These are phyloP conservation scores for Mycocentrospora acerina DNA, from an alignment of 2,329 filamentous ascomycete species.

Conservation along the genomic window DNA sequence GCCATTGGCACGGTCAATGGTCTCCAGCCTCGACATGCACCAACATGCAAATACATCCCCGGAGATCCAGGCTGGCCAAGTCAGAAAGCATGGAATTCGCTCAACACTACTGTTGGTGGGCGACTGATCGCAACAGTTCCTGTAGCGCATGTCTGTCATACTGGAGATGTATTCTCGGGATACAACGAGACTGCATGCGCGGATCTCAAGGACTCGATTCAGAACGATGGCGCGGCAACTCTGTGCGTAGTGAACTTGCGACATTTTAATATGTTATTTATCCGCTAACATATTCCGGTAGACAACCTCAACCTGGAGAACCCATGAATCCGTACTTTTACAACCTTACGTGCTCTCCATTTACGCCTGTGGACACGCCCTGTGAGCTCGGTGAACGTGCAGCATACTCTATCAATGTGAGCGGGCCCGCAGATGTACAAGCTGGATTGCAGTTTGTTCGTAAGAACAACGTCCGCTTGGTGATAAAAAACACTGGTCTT, in stretches of 20 bases:
- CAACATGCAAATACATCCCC: constrained; percentile 12
- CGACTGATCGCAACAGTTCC: constrained; percentile 39
- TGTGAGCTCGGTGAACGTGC: constrained; percentile 13
- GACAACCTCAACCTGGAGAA: constrained; percentile 41
- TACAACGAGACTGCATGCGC: constrained; percentile 11
- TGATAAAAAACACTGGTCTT: constrained; percentile 14
- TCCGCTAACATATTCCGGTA: no score
- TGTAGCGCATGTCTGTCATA: constrained; percentile 40
- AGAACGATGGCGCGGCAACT: no score
- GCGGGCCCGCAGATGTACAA: constrained; percentile 2
- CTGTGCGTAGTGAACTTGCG: no score
- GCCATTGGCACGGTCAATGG: no score
- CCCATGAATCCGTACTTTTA: constrained; percentile 39
- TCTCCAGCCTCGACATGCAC: no score
- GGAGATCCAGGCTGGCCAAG: constrained; percentile 36
- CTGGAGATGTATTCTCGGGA: not conserved
- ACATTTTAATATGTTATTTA: no score
- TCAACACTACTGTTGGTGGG: constrained; percentile 39
- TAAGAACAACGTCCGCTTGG: constrained; percentile 10
- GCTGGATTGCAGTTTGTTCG: constrained; percentile 10
- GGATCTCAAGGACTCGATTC: not conserved
- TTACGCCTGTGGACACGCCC: not conserved
- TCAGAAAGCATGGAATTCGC: constrained; percentile 21
- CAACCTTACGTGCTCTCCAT: constrained; percentile 10
- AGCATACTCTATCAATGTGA: constrained; percentile 32